Evolutionary conservation across 805 yeast genomes (phyloP).

Genomic region (Yueomyces sp.): DNA sequence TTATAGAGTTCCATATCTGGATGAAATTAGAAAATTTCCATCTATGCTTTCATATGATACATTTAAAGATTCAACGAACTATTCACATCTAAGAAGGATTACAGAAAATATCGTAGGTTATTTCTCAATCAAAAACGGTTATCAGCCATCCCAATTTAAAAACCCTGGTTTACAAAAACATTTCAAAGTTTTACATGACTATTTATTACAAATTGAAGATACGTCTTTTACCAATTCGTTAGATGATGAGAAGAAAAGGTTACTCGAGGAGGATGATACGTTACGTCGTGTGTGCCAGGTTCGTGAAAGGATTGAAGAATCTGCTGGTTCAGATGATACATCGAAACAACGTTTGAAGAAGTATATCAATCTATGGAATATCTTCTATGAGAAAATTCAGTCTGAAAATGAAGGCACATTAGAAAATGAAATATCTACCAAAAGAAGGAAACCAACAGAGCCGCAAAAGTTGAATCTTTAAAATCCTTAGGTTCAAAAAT

Average conservation of each 20-base stretch:
- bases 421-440: neutral
- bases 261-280: constrained; percentile 25
- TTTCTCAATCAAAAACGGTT: constrained; percentile 34
- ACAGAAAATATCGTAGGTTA: constrained; percentile 24
- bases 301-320: constrained; percentile 17
- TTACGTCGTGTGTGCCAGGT: constrained; percentile 18
- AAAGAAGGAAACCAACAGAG: neutral
- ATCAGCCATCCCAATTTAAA: constrained; percentile 41
- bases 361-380: constrained; percentile 24
- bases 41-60: constrained; percentile 3
- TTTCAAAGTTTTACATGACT: constrained; percentile 48
- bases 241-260: constrained; percentile 2
- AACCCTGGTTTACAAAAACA: constrained; percentile 63
- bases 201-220: constrained; percentile 39
- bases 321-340: constrained; percentile 14
- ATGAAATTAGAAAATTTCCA: constrained; percentile 63
- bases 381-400: constrained; percentile 12
- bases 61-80: constrained; percentile 2
- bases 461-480: neutral
- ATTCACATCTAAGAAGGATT: constrained; percentile 13
- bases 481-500: neutral
- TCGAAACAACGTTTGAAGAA: constrained; percentile 11
- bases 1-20: constrained; percentile 56
- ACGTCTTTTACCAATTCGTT: constrained; percentile 10
- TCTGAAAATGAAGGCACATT: neutral